phyloP scores from a whole-genome alignment of 805 yeast species.

The Yarrowia sp. region DNA sequence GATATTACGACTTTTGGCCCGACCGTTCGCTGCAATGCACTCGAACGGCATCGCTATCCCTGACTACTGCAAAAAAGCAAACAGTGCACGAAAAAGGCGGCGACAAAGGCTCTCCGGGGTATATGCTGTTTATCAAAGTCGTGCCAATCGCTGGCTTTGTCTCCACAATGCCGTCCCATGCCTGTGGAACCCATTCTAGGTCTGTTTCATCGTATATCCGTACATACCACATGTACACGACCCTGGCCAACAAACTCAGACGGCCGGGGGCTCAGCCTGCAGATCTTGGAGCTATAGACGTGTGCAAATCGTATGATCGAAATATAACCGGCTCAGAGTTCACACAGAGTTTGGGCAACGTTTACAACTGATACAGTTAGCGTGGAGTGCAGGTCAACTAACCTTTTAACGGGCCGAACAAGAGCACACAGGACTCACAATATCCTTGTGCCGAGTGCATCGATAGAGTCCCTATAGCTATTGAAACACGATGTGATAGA shows the following conservation, averaged over 20 bases:
- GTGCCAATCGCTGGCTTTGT: neutral
- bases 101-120: neutral
- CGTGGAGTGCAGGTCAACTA: constrained; percentile 4
- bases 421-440: neutral
- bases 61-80: neutral
- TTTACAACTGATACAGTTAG: neutral
- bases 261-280: constrained; percentile 14
- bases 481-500: neutral
- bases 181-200: too few relatives aligned
- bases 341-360: neutral
- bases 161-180: neutral
- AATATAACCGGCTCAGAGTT: too few relatives aligned
- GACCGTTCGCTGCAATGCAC: too few relatives aligned
- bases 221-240: neutral
- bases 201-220: constrained; percentile 7
- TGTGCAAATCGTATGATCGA: constrained; percentile 5
- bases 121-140: neutral
- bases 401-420: neutral
- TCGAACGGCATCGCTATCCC: neutral
- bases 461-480: neutral
- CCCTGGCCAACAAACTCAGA: neutral
- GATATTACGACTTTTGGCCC: too few relatives aligned
- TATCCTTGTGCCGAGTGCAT: neutral
- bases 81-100: neutral
- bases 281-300: neutral